These are phyloP conservation scores for Penicillium samsonianum DNA, from an alignment of 495 filamentous ascomycete genomes.

Conservation along the genomic window DNA sequence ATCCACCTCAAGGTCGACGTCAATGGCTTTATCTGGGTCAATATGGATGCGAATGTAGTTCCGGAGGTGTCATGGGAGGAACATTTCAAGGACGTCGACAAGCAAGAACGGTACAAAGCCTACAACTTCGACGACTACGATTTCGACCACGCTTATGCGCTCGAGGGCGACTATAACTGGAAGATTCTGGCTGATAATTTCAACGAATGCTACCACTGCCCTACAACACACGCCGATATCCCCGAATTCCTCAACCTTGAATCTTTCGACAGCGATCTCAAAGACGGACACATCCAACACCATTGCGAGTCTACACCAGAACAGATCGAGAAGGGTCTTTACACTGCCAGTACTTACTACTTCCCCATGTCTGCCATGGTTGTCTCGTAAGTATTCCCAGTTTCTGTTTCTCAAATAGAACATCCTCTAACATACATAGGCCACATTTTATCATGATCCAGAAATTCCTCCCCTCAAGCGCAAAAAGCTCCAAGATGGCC, in stretches of 20 bases:
- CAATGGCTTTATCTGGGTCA: conserved; percentile 55
- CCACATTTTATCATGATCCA: conserved; percentile 52
- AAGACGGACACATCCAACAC: conserved; percentile 46
- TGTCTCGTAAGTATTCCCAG: conserved; percentile 42
- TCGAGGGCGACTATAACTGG: conserved; percentile 54
- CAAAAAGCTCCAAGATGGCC: conserved; percentile 39
- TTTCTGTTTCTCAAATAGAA: not conserved
- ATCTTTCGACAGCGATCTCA: conserved; percentile 44
- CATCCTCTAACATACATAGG: conserved; percentile 24
- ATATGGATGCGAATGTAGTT: conserved; percentile 43
- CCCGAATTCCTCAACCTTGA: conserved; percentile 46
- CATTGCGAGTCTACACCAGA: conserved; percentile 42
- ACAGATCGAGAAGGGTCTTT: conserved; percentile 37
- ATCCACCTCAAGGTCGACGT: conserved; percentile 52
- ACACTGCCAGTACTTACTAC: conserved; percentile 46
- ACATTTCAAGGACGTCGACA: conserved; percentile 46
- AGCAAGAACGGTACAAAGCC: conserved; percentile 43
- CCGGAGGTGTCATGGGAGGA: conserved; percentile 50
- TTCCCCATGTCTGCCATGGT: conserved; percentile 48
- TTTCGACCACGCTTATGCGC: conserved; percentile 56
- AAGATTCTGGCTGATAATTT: conserved; percentile 65
- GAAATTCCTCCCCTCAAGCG: conserved; percentile 44
- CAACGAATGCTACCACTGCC: conserved; percentile 66
- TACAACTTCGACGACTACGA: conserved; percentile 63
- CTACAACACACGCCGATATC: conserved; percentile 51